Percentiles rank a stretch among this genome's conserved stretches.
Conservation (phyloP, 2,329 filamentous ascomycete genomes). For the Stemphylium vesicarium region DNA sequence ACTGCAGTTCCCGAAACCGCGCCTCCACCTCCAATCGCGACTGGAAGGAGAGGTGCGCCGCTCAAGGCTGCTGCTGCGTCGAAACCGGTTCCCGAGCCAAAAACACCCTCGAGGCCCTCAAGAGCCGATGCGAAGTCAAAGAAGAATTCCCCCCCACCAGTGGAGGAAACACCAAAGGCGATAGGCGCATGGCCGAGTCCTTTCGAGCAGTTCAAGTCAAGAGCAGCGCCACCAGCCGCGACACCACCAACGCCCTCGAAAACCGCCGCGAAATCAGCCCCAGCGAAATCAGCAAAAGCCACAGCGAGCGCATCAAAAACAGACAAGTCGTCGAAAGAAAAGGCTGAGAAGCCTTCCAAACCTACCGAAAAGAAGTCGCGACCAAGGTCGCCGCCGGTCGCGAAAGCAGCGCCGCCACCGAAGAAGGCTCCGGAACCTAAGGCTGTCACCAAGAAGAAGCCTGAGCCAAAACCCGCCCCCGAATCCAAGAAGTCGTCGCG, state of each 20-base stretch:
- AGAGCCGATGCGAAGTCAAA: not conserved
- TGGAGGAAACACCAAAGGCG: constrained; percentile 10
- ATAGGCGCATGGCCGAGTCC: constrained; percentile 16
- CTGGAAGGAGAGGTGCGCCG: constrained; percentile 15
- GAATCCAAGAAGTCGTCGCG: constrained; percentile 6
- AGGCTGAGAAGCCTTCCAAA: constrained; percentile 8
- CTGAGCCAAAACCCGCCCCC: constrained; percentile 4
- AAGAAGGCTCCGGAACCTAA: constrained; percentile 15
- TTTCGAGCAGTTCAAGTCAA: constrained; percentile 9
- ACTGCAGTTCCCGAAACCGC: constrained; percentile 4
- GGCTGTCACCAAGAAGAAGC: constrained; percentile 3
- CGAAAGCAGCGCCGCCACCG: constrained; percentile 6
- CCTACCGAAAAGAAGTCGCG: constrained; percentile 11
- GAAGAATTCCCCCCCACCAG: constrained; percentile 5
- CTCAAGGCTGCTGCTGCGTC: constrained; percentile 13
- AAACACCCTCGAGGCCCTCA: constrained; percentile 2
- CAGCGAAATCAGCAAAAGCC: constrained; percentile 8
- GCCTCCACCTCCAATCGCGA: constrained; percentile 14
- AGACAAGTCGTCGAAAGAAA: constrained; percentile 7
- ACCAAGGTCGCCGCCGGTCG: constrained; percentile 12
- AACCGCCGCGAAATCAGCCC: constrained; percentile 5
- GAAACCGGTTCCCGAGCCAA: constrained; percentile 13
- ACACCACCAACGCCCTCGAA: constrained; percentile 12
- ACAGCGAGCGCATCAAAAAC: constrained; percentile 2
- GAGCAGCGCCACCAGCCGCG: constrained; percentile 5